Base-by-base conservation (phyloP, 768 basidiomycete species). In the Mycena amicta region DNA sequence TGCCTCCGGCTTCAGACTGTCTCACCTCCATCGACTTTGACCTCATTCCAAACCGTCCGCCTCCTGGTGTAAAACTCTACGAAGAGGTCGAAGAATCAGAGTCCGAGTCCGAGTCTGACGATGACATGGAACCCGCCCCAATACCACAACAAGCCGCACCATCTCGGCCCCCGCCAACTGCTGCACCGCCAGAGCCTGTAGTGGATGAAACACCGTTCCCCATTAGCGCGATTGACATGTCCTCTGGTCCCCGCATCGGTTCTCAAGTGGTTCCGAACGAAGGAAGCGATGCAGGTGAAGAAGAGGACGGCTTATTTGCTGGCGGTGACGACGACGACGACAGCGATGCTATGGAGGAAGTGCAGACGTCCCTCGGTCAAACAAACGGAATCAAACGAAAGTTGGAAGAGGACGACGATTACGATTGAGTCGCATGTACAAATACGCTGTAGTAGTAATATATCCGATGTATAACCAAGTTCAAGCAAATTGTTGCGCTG, bases 331-430 rank as follows among this genome's bases (percentile, higher is more conserved):
- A 87, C 37, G 86, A 86, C 53, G 87, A 87, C 69, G 90, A 92
- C 62, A 90, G 89, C 60, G 92, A 92, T 55, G 86, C 78, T 2
- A 92, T 92, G 90, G 90, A 91, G 62, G 89, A 92, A 60, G 84
- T 90, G 3, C 83, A 87, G 65, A 81, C 85, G 2, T 66, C 75
- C 40, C 62, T 78, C 40, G 76, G 74, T 5, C 77, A 80, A 2
- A 74, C 79, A 12, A 87, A 87, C 58, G 90, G 88, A 23, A 76
- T 85, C 50, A 92, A 90, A 69, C 80, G 92, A 39, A 92, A 92
- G 71, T 73, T 93, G 49, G 87, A 92, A 2, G 92, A 93, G 68
- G 92, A 92, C 66, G 91, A 93, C 61, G 92, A 93, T 67, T 93
- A 93, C 56, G 62, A 64, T 64, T 64, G 56, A 59, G 20, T 40